Base-by-base conservation (phyloP, 2,329 filamentous ascomycete genomes). In the Phialophora expanda region DNA sequence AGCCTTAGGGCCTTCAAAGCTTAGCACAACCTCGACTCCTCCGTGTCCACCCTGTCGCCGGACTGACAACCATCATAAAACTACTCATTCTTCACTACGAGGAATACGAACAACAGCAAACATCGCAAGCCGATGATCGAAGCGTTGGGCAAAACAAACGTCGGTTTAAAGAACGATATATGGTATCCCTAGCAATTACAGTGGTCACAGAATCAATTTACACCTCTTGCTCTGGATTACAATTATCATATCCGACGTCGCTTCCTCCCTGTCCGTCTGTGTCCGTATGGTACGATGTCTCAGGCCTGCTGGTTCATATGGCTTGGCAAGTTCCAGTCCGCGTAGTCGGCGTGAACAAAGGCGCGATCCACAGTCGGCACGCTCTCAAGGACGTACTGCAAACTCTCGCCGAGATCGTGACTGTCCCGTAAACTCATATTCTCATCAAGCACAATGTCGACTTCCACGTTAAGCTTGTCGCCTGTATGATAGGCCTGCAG, bases 381-480 rank as follows among this genome's bases (percentile, higher is more conserved):
- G 65, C 89, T 91, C 79, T 95, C 92, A 38, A 95, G 83, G 67
- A 95, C 91, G 78, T 95, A 93, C 73, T 93, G 90, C 78, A 96
- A 77, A 65, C 86, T 88, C 81, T 93, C 90, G 54, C 87, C 87
- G 61, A 96, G 78, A 76, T 96, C 92, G 77, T 96, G 92, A 70
- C 87, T 91, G 76, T 95, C 91, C 72, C 90, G 87, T 70, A 96
- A 79, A 30, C 86, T 88, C 66, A 89, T 92, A 69, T 86, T 85
- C 72, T 91, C 89, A 68, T 93, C 91, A 50, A 96, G 84, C 38
- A 96, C 90, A 70, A 95, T 90, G 76, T 96, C 92, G 11, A 94
- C 91, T 73, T 90, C 87, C 28, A 94, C 90, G 69, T 92, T 93
- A 65, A 95, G 83, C 81, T 93, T 93, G 76, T 95, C 92, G 28